A percentile compares a stretch with the other conserved stretches of the same genome.
Conservation (phyloP, 768 basidiomycete species). For the Nevesoporus exiguus region DNA sequence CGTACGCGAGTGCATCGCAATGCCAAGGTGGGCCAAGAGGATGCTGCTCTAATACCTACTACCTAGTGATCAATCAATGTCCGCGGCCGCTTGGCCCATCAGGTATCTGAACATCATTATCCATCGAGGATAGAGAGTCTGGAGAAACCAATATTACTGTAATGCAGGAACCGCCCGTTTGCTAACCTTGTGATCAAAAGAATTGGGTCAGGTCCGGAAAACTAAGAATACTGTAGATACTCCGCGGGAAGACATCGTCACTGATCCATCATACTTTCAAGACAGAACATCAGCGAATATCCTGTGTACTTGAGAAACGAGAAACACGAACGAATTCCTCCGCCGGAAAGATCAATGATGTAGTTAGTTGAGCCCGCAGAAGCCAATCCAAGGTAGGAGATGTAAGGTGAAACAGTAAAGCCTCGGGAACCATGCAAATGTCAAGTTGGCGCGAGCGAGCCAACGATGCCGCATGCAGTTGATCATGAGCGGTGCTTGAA, state of each 20-base stretch:
- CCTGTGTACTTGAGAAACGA: neutral
- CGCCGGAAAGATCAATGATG: slow-evolving; percentile 35
- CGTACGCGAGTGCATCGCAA: slow-evolving; percentile 88
- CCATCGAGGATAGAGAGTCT: slow-evolving; percentile 3
- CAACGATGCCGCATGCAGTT: slow-evolving; percentile 34
- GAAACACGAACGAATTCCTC: slow-evolving; percentile 20
- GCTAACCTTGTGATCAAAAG: neutral
- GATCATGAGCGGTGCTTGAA: slow-evolving; percentile 1
- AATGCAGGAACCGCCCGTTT: neutral
- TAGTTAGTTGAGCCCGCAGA: slow-evolving; percentile 32
- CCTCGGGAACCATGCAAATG: slow-evolving; percentile 37
- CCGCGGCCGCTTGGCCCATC: neutral
- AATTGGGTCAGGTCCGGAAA: slow-evolving; percentile 38
- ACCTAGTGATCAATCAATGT: neutral
- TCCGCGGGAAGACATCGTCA: slow-evolving; percentile 35
- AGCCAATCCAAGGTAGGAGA: slow-evolving; percentile 43
- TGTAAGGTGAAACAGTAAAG: slow-evolving; percentile 35
- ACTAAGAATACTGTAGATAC: slow-evolving; percentile 34
- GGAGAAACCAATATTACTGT: neutral
- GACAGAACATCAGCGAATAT: neutral
- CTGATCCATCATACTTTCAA: slow-evolving; percentile 30
- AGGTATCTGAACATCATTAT: neutral
- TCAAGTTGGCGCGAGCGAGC: slow-evolving; percentile 32
- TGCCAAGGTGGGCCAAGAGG: slow-evolving; percentile 85
- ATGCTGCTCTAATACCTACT: slow-evolving; percentile 52